Percentiles rank a stretch among this genome's conserved stretches.
Evolutionary conservation across 257 asterid species (phyloP).

Genomic region (Solanum megistacrolobum): DNA sequence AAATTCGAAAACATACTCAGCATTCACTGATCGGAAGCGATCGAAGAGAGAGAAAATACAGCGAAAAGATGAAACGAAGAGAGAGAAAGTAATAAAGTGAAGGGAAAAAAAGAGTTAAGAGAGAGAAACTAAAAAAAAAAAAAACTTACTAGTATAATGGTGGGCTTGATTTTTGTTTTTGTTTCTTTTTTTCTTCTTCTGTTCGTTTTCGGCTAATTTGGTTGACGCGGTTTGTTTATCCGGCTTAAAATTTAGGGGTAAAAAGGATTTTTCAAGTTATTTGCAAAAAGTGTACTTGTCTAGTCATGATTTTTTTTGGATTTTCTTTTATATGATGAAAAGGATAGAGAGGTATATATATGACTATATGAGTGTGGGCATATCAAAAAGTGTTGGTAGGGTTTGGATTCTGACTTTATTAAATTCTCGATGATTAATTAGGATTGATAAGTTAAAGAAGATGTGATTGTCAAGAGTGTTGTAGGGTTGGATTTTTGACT

Average conservation of each 20-base stretch:
- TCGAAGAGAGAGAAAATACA: slow-evolving; percentile 24
- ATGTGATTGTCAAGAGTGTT: not conserved
- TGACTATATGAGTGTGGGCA: no score
- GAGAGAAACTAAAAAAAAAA: not conserved
- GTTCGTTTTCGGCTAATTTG: not conserved
- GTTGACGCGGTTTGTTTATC: not conserved
- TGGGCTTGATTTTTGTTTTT: not conserved
- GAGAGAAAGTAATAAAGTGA: slow-evolving; percentile 19
- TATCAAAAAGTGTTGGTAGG: not conserved
- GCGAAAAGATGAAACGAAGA: slow-evolving; percentile 3
- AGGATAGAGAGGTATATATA: not conserved
- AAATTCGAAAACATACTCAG: slow-evolving; percentile 13
- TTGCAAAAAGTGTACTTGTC: not conserved
- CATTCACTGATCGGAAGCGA: slow-evolving; percentile 40
- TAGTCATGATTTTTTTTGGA: not conserved
- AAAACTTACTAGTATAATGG: not conserved
- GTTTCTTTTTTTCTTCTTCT: not conserved
- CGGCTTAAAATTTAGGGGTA: not conserved
- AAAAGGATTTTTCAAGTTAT: not conserved
- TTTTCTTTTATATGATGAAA: not conserved
- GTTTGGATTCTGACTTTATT: not conserved
- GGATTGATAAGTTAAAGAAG: not conserved
- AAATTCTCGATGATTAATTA: not conserved
- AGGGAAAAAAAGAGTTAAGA: not conserved
- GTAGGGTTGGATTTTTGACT: not conserved